Base-by-base conservation (phyloP, 805 yeast species). In the Starmerella powellii region DNA sequence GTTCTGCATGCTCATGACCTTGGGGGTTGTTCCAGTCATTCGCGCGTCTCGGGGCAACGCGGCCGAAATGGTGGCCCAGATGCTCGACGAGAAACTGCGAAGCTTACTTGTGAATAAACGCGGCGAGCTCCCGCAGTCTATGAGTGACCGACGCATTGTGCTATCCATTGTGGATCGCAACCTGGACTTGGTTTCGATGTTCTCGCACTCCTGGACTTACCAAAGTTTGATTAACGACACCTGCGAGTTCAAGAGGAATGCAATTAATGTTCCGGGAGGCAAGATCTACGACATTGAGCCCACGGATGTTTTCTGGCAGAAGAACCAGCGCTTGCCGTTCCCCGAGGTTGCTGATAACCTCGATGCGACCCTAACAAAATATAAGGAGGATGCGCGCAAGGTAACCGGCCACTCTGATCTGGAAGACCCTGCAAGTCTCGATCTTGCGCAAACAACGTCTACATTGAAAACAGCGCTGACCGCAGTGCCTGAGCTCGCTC, bases 341-440 rank as follows among this genome's bases (percentile, higher is more conserved):
- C 98, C 98, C 1, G 96, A 88, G 58, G 97, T 93, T n/a, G 98
- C 94, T 27, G 98, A 91, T 60, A 84, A 84, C 61, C 93, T 94
- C 17, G 97, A 91, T 56, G 63, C 70, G 21, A 96, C 85, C 45
- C 68, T 87, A 46, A 75, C 79, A 45, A 68, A 71, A 41, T 91
- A 91, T 63, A 88, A 87, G 51, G 72, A 73, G 44, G 95, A 85
- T 53, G 95, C 96, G 2, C 80, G 78, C 47, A 93, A 81, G 45
- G 69, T 93, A 39, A 85, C 96, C 1, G 72, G 73, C 37, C 76
- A 73, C 49, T 80, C 94, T 31, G 77, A 84, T 19, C 63, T 87
- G 34, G 76, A 74, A 50, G 95, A 86, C 48, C 55, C 63, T 12
- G 58, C 62, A 18, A 62, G 60, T 40, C 55, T 79, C 17, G 68